Conservation (phyloP, 1,284 basidiomycete species). For the Volvariella surrecta region DNA sequence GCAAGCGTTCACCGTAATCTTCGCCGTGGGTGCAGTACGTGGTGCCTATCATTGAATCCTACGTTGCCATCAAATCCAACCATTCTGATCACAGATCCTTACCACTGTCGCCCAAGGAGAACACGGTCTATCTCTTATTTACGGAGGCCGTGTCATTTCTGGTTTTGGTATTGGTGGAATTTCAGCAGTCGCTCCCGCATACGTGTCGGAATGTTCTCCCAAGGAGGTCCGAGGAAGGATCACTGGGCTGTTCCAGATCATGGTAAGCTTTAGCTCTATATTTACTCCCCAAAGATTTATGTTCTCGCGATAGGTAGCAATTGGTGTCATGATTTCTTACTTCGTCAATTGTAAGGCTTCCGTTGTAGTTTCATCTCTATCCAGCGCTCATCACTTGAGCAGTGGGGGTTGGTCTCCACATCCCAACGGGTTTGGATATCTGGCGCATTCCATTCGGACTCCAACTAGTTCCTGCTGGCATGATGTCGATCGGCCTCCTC, state of each 20-base stretch:
- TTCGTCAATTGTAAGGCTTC: slow-evolving; percentile 58
- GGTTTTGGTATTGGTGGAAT: slow-evolving; percentile 66
- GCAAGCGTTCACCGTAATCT: slow-evolving; percentile 16
- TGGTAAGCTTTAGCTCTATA: slow-evolving; percentile 33
- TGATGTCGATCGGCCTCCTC: slow-evolving; percentile 68
- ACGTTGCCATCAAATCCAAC: background rate
- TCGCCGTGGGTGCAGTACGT: slow-evolving; percentile 41
- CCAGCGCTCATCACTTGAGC: background rate
- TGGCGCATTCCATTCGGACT: slow-evolving; percentile 74
- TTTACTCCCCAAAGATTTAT: background rate
- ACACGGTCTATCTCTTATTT: slow-evolving; percentile 56
- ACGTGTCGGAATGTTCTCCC: slow-evolving; percentile 72
- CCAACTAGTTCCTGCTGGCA: slow-evolving; percentile 70
- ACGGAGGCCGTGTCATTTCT: slow-evolving; percentile 63
- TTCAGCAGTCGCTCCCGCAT: slow-evolving; percentile 61
- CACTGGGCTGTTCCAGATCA: slow-evolving; percentile 75
- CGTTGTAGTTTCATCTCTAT: background rate
- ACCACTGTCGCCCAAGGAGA: slow-evolving; percentile 51
- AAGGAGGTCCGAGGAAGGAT: slow-evolving; percentile 68
- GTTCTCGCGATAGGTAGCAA: slow-evolving; percentile 27
- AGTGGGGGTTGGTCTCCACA: slow-evolving; percentile 57
- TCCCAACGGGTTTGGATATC: slow-evolving; percentile 35
- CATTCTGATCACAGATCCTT: slow-evolving; percentile 18
- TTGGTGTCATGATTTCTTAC: slow-evolving; percentile 72
- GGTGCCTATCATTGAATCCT: background rate